Conservation (phyloP, 768 basidiomycete genomes). For the Pluteus cervinus region DNA sequence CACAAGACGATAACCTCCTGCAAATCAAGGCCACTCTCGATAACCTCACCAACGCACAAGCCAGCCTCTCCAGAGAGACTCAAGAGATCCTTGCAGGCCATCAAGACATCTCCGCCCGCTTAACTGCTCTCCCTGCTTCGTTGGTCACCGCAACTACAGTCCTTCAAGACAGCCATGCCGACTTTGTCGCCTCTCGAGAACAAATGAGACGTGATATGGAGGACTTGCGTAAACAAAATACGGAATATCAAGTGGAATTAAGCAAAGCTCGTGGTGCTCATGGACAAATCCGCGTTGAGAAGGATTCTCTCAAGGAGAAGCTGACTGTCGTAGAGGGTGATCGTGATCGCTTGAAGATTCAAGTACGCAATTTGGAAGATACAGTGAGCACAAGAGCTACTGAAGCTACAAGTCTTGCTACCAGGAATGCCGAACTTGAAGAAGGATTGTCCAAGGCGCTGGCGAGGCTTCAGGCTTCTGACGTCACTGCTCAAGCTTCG, state of each 20-base stretch:
- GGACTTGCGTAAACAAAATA: slow-evolving; percentile 60
- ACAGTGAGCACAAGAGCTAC: slow-evolving; percentile 33
- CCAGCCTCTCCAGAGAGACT: slow-evolving; percentile 38
- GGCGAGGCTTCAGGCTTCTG: slow-evolving; percentile 65
- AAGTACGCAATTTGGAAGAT: slow-evolving; percentile 50
- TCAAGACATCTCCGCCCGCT: slow-evolving; percentile 44
- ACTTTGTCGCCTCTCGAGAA: slow-evolving; percentile 53
- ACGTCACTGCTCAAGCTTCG: slow-evolving; percentile 54
- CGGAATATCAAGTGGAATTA: slow-evolving; percentile 66
- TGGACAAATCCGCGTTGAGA: slow-evolving; percentile 78
- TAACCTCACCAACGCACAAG: slow-evolving; percentile 44
- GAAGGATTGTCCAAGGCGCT: slow-evolving; percentile 70
- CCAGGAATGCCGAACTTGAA: slow-evolving; percentile 57
- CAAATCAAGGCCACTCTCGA: slow-evolving; percentile 46
- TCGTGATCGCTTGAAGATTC: slow-evolving; percentile 51
- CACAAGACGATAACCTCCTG: slow-evolving; percentile 28
- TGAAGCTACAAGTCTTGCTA: slow-evolving; percentile 41
- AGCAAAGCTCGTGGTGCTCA: slow-evolving; percentile 73
- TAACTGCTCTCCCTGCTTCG: slow-evolving; percentile 54
- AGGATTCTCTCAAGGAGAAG: slow-evolving; percentile 65
- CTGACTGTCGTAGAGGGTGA: slow-evolving; percentile 55
- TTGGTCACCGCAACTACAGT: slow-evolving; percentile 47
- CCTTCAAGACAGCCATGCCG: slow-evolving; percentile 56
- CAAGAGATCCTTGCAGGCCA: slow-evolving; percentile 45
- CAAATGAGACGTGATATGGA: slow-evolving; percentile 59